Base-by-base conservation (phyloP, 225 moss, liverwort and hornwort species). In the Thuidium tamariscinum region DNA sequence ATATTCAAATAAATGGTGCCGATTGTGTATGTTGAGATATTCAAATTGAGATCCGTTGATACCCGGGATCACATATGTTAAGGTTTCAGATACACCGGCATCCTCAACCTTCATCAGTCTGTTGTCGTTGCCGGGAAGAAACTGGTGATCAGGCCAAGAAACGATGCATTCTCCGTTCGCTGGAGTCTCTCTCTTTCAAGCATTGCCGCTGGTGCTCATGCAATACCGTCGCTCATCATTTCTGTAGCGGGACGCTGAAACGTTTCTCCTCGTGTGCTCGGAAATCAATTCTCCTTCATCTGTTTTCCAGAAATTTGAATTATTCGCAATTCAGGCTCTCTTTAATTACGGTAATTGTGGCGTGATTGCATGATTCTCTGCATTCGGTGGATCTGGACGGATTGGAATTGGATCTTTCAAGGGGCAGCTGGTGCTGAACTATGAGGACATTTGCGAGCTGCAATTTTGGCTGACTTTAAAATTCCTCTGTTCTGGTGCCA, bases 131-230 rank as follows among this genome's bases (percentile, higher is more conserved):
- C 39, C 27, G 56, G 89, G 72, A 89, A 86, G 89, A 89, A 82
- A 46, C 72, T 72, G 78, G 18, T 6, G 55, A 63, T 77, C 73
- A 86, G 20, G 83, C 89, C 89, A 89, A 89, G 89, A 89, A 86
- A 73, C 49, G 68, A 54, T 84, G 83, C 65, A 48, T 48, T 71
- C 79, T 72, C 37, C 42, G 62, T 87, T 89, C 52, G 68, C 68
- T 44, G 61, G 62, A 84, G 60, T 70, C 36, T 62, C 46, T 54
- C 73, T 76, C 44, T 83, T 54, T 80, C 87, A 59, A 42, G 67
- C 67, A 67, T 84, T 84, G 83, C 74, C 65, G 74, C 80, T 32
- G 73, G 66, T 49, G 59, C 32, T 41, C 59, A 32, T 81, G 61
- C 17, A 25, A 51, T 68, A 46, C 16, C 36, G 76, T 17, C 44